phyloP scores from a whole-genome alignment of 2,329 filamentous ascomycete species.

The Venturia effusa region DNA sequence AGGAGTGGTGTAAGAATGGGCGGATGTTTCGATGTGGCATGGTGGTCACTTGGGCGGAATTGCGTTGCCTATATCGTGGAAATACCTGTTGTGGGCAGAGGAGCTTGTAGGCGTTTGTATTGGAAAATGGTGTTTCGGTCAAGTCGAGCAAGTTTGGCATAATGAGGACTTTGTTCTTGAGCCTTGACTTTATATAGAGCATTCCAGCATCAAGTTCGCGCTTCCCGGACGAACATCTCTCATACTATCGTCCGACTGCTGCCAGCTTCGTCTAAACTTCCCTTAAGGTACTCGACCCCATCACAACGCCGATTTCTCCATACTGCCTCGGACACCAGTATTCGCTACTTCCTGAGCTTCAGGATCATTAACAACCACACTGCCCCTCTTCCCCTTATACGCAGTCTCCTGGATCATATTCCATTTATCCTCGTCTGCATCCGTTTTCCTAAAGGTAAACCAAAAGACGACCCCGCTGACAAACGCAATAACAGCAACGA shows the following conservation, averaged over 20 bases:
- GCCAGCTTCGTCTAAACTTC: background rate
- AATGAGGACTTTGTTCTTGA: too few relatives aligned
- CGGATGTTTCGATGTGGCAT: too few relatives aligned
- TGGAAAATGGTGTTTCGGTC: too few relatives aligned
- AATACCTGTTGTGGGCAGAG: too few relatives aligned
- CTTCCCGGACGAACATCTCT: too few relatives aligned
- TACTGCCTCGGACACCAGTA: background rate
- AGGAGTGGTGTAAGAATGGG: too few relatives aligned
- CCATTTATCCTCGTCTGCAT: slow-evolving; percentile 22
- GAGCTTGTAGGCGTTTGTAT: too few relatives aligned
- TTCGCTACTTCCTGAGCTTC: background rate
- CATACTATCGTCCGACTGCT: background rate
- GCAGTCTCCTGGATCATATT: slow-evolving; percentile 7
- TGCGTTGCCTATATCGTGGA: too few relatives aligned
- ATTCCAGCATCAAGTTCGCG: too few relatives aligned
- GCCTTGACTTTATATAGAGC: too few relatives aligned
- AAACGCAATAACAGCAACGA: slow-evolving; percentile 26
- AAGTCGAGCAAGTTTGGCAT: too few relatives aligned
- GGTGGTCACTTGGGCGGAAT: too few relatives aligned
- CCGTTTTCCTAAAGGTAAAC: slow-evolving; percentile 22
- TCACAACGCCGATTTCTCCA: background rate
- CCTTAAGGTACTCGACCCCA: background rate
- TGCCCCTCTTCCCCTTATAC: slow-evolving; percentile 1
- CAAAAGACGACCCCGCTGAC: slow-evolving; percentile 23
- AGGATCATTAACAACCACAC: background rate